Evolutionary conservation across 140 eudicot species (phyloP).

Genomic region (Anethum foeniculum): DNA sequence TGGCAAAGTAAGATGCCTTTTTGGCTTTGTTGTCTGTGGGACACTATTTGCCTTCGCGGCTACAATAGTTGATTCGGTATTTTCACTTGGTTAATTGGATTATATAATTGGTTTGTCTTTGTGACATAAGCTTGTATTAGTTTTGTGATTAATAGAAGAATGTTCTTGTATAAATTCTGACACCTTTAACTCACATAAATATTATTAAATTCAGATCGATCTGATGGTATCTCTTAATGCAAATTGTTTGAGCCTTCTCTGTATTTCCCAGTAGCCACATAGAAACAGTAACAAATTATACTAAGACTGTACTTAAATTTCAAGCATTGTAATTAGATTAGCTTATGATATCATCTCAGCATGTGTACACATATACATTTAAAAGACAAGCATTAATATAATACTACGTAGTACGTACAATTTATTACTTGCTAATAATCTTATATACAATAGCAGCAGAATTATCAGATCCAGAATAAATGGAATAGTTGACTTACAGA

Average conservation of each 20-base stretch:
- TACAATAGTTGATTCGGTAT: too few species aligned
- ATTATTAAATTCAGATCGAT: neutral
- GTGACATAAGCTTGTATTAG: too few species aligned
- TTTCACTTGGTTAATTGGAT: too few species aligned
- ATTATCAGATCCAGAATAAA: neutral
- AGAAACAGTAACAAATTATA: neutral
- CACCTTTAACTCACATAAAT: neutral
- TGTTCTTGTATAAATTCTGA: too few species aligned
- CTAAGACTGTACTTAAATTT: neutral
- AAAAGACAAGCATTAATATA: neutral
- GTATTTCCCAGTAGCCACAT: neutral
- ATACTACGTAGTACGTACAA: neutral
- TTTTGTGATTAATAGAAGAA: too few species aligned
- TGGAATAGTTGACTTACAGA: conserved; percentile 51
- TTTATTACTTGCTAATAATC: neutral
- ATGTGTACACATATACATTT: neutral
- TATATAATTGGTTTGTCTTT: too few species aligned
- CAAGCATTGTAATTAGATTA: neutral
- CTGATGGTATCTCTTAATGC: neutral
- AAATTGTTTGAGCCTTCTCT: neutral
- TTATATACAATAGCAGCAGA: neutral
- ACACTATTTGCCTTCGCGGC: too few species aligned
- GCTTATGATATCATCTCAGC: neutral
- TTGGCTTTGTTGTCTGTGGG: too few species aligned
- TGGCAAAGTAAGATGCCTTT: too few species aligned